Percentiles rank a stretch among this genome's conserved stretches.
phyloP scores from a whole-genome alignment of 2,329 filamentous ascomycete species.

The Fusarium algeriense region DNA sequence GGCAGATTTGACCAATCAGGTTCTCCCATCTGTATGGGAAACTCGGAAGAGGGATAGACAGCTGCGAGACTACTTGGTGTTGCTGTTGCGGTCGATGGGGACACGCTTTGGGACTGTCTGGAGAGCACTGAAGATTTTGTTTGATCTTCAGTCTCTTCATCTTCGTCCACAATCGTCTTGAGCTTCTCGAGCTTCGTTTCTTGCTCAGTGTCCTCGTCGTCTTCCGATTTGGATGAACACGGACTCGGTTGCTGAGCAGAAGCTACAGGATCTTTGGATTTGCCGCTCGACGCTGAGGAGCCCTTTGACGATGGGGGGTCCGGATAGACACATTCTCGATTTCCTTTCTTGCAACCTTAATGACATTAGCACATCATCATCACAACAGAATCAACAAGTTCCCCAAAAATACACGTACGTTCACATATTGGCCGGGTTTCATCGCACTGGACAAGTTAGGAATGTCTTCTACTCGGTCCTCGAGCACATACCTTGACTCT shows the following conservation, averaged over 20 bases:
- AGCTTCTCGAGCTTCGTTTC: slow-evolving; percentile 62
- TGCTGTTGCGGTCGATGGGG: slow-evolving; percentile 64
- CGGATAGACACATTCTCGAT: slow-evolving; percentile 90
- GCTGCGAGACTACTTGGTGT: slow-evolving; percentile 51
- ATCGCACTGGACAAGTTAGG: slow-evolving; percentile 75
- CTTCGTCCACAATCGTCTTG: slow-evolving; percentile 67
- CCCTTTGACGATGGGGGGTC: slow-evolving; percentile 69
- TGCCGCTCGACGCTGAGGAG: slow-evolving; percentile 33
- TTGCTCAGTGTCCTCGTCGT: slow-evolving; percentile 60
- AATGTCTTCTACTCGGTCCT: not conserved
- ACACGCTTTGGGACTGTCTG: slow-evolving; percentile 61
- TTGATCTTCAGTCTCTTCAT: slow-evolving; percentile 58
- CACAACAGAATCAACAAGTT: not conserved
- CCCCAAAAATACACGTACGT: slow-evolving; percentile 59
- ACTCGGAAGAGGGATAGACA: slow-evolving; percentile 46
- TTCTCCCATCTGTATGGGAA: slow-evolving; percentile 42
- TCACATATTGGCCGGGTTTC: slow-evolving; percentile 90
- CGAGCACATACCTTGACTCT: slow-evolving; percentile 78
- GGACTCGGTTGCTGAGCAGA: slow-evolving; percentile 61
- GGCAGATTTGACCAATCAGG: slow-evolving; percentile 70
- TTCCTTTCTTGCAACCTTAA: slow-evolving; percentile 89
- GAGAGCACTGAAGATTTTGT: slow-evolving; percentile 33
- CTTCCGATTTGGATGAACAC: slow-evolving; percentile 66
- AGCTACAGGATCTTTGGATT: slow-evolving; percentile 55
- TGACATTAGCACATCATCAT: slow-evolving; percentile 22